Evolutionary conservation across 2,329 filamentous ascomycete genomes (phyloP).

Genomic region (Pseudogymnoascus sp.): DNA sequence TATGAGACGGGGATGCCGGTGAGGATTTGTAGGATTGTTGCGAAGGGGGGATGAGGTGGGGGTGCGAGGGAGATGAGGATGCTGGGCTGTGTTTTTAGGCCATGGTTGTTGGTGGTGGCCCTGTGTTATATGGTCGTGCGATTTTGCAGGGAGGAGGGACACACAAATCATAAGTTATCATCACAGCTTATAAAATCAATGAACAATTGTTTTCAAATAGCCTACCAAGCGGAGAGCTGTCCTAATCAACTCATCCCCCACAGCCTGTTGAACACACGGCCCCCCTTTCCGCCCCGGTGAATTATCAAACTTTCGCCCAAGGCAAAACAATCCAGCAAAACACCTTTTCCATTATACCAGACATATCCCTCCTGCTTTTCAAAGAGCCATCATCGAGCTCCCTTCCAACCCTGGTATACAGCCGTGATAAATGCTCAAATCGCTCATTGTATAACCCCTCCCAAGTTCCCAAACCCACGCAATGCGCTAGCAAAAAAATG

Average conservation of each 20-base stretch:
- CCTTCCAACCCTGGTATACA: not conserved
- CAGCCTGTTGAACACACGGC: not conserved
- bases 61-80: not conserved
- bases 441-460: not conserved
- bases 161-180: not conserved
- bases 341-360: not conserved
- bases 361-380: not conserved
- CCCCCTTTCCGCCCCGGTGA: too few relatives aligned
- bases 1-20: slow-evolving; percentile 53
- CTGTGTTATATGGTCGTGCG: not conserved
- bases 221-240: not conserved
- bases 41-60: not conserved
- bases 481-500: not conserved
- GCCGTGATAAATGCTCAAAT: not conserved
- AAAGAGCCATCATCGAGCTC: not conserved
- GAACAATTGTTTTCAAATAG: not conserved
- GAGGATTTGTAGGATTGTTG: slow-evolving; percentile 41
- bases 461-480: not conserved
- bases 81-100: not conserved
- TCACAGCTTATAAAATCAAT: not conserved
- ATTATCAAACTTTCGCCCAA: not conserved
- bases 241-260: not conserved
- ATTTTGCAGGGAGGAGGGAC: not conserved
- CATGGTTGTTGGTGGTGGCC: not conserved
- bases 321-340: not conserved